These are phyloP conservation scores for Camelina hispida DNA, from an alignment of 345 rosid species.

Conservation along the genomic window DNA sequence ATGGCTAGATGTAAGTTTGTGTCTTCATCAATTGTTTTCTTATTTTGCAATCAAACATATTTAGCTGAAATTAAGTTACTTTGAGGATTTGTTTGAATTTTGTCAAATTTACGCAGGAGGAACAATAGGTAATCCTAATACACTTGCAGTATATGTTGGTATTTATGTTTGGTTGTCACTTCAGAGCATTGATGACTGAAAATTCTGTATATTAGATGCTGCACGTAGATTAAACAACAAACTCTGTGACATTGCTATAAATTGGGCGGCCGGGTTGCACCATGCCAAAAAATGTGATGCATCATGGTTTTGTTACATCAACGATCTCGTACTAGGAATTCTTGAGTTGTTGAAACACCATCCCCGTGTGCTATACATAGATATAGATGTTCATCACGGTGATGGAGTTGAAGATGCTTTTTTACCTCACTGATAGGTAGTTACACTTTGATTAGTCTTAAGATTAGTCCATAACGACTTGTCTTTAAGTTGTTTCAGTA, in stretches of 20 bases:
- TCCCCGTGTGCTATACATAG: conserved; percentile 87
- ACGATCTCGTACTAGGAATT: conserved; percentile 94
- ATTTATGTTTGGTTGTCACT: conserved; percentile 7
- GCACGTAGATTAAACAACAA: conserved; percentile 89
- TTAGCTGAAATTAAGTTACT: conserved; percentile 3
- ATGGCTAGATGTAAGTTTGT: conserved; percentile 65
- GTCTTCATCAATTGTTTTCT: background rate
- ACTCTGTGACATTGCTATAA: conserved; percentile 94
- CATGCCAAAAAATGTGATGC: conserved; percentile 99
- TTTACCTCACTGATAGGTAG: conserved; percentile 95
- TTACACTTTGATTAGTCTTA: no score
- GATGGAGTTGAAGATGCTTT: conserved; percentile 99
- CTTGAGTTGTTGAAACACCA: conserved; percentile 91
- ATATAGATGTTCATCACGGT: conserved; percentile 99
- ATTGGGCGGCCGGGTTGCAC: conserved; percentile 99
- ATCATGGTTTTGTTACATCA: conserved; percentile 97
- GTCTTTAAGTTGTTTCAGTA: background rate
- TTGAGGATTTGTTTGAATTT: conserved; percentile 81
- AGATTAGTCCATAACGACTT: no score
- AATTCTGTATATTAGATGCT: conserved; percentile 64
- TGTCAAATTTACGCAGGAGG: conserved; percentile 99
- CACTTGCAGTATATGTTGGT: background rate
- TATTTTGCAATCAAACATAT: background rate
- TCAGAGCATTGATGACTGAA: conserved; percentile 22
- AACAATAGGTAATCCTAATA: conserved; percentile 71